Evolutionary conservation across 1,284 basidiomycete species (phyloP), one percentile per base, ranked within the genome.

Genomic region (Moesziomyces sp.): DNA sequence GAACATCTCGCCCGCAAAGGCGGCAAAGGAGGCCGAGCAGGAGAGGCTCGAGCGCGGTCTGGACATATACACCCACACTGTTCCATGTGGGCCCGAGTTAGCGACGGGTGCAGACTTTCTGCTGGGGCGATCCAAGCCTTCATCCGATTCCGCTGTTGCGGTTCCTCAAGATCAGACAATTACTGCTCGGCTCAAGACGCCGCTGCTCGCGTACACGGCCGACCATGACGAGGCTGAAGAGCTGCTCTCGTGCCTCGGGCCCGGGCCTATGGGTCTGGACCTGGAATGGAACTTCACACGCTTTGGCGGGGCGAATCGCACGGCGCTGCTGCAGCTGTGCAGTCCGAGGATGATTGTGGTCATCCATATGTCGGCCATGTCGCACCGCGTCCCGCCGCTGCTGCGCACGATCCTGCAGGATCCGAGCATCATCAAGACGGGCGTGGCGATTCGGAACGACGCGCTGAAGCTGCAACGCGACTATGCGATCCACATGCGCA

Each of bases 381-480:
- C 52, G 0, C 58, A 57, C 19, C 53, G 53, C 46, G 50, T 65
- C 26, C 66, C 56, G 3, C 55, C 59, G 0, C 46, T 47, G 10
- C 58, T 81, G 21, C 53, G 23, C 8, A n/a, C 28, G 18, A 64
- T 81, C 47, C 64, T 81, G 7, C n/a, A 57, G 19, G 60, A 77
- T 26, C 51, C 69, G 0, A 47, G 7, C 24, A 63, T 70, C 35
- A 69, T 73, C 53, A 80, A 80, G 51, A 70, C 70, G 6, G 80
- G 80, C 47, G 80, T 81, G 0, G 74, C 74, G 0, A 75, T 81
- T 52, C 57, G 53, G 5, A 69, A 73, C 40, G 80, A 80, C 52
- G 64, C 70, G 1, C 54, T 58, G 30, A 81, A 81, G 52, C 67
- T 81, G 14, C 67, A 74, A 26, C 58, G 67, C 35, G 80, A 81